Evolutionary conservation across 1,139 yeast genomes (phyloP).

Genomic region (Geotrichum bryndzae): DNA sequence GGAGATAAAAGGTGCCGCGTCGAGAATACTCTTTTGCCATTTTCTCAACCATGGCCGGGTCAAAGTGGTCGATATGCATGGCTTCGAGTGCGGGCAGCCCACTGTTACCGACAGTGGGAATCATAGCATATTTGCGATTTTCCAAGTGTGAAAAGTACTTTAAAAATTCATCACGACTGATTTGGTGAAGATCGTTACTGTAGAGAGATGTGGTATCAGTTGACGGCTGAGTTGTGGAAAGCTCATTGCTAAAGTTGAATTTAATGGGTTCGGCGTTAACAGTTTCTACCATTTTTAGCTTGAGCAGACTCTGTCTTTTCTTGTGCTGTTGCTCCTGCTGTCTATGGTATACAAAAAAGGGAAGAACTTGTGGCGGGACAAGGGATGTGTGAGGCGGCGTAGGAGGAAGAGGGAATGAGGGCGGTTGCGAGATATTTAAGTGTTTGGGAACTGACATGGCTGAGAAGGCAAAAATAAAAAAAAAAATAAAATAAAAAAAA

Average conservation of each 20-base stretch:
- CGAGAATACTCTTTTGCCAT: neutral
- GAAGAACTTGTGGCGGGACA: neutral
- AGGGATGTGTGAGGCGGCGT: neutral
- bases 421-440: neutral
- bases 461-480: neutral
- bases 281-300: slow-evolving; percentile 5
- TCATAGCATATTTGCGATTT: neutral
- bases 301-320: neutral
- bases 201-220: neutral
- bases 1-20: slow-evolving; percentile 5
- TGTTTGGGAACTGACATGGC: neutral
- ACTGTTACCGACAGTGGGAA: slow-evolving; percentile 3
- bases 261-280: slow-evolving; percentile 9
- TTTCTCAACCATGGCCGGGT: neutral
- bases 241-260: neutral
- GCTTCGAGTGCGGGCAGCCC: slow-evolving; percentile 7
- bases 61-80: slow-evolving; percentile 3
- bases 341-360: neutral
- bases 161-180: neutral
- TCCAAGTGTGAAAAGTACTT: neutral
- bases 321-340: neutral
- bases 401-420: neutral
- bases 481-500: too few relatives aligned
- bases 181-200: neutral
- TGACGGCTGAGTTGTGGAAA: neutral